phyloP scores from a whole-genome alignment of 2,329 filamentous ascomycete genomes.

The Endoconidiophora polonica region DNA sequence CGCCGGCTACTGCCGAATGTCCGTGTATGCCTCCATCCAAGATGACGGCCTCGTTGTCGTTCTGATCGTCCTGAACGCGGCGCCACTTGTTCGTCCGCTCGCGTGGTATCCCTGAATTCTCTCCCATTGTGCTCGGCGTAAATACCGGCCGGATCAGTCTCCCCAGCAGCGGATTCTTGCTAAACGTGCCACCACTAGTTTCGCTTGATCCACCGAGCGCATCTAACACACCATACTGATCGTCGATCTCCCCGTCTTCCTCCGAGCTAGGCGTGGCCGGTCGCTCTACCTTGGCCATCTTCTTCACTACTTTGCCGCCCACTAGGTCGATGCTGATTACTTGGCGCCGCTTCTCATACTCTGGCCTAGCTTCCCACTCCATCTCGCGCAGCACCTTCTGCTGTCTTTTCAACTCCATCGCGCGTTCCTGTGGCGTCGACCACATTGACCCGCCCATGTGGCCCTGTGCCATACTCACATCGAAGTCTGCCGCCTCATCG shows the following conservation, averaged over 20 bases:
- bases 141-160: conserved; percentile 48
- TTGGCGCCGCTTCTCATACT: conserved; percentile 75
- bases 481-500: conserved; percentile 60
- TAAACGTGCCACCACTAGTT: conserved; percentile 41
- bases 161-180: conserved; percentile 49
- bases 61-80: conserved; percentile 42
- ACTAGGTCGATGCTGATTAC: conserved; percentile 74
- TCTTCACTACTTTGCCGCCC: conserved; percentile 57
- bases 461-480: conserved; percentile 29
- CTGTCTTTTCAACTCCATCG: conserved; percentile 67
- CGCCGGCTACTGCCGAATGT: conserved; percentile 16
- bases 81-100: conserved; percentile 32
- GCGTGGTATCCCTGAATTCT: conserved; percentile 25
- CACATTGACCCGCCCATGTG: conserved; percentile 48
- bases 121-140: conserved; percentile 30
- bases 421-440: conserved; percentile 69
- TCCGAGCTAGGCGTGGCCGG: conserved; percentile 36
- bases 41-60: conserved; percentile 42
- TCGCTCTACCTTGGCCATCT: conserved; percentile 47
- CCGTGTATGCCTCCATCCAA: conserved; percentile 39
- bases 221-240: conserved; percentile 15
- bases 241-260: conserved; percentile 21
- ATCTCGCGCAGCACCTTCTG: conserved; percentile 70
- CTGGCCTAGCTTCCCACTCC: conserved; percentile 70
- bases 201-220: conserved; percentile 11